phyloP scores from a whole-genome alignment of 768 basidiomycete genomes.

The Dentipellis sp. region DNA sequence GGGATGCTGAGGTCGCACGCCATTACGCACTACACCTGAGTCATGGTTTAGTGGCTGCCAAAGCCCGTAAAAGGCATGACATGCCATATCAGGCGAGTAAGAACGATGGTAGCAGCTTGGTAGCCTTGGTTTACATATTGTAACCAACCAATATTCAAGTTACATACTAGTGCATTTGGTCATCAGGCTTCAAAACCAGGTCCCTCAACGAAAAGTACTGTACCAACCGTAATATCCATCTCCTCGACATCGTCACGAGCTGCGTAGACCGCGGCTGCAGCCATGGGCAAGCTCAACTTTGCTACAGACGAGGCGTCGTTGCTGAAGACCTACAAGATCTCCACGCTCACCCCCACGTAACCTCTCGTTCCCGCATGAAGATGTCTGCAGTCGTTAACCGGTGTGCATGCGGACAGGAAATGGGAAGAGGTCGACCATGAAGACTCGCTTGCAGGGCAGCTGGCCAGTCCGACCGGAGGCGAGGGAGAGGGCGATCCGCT shows the following conservation, averaged over 20 bases:
- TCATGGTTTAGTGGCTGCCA: no score
- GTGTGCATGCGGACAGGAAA: slow-evolving; percentile 33
- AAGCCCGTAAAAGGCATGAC: no score
- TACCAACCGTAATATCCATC: background rate
- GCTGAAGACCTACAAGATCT: slow-evolving; percentile 83
- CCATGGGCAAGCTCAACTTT: slow-evolving; percentile 57
- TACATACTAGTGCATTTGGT: no score
- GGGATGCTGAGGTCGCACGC: background rate
- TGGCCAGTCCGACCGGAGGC: slow-evolving; percentile 42
- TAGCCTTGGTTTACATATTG: no score
- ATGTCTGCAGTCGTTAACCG: background rate
- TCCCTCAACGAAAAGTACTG: no score
- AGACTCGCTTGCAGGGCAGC: slow-evolving; percentile 60
- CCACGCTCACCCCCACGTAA: slow-evolving; percentile 68
- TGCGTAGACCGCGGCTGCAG: background rate
- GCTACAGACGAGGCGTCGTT: slow-evolving; percentile 73
- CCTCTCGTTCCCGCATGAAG: slow-evolving; percentile 4
- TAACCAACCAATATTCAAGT: no score
- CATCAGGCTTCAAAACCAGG: no score
- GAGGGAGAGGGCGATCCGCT: slow-evolving; percentile 70
- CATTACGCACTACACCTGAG: no score
- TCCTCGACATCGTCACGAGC: background rate
- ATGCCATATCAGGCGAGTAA: no score
- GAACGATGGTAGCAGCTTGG: no score
- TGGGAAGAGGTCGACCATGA: slow-evolving; percentile 93